A percentile compares a stretch with the other conserved stretches of the same genome.
phyloP scores from a whole-genome alignment of 2,329 filamentous ascomycete genomes.

The Arachnomyces sp. region DNA sequence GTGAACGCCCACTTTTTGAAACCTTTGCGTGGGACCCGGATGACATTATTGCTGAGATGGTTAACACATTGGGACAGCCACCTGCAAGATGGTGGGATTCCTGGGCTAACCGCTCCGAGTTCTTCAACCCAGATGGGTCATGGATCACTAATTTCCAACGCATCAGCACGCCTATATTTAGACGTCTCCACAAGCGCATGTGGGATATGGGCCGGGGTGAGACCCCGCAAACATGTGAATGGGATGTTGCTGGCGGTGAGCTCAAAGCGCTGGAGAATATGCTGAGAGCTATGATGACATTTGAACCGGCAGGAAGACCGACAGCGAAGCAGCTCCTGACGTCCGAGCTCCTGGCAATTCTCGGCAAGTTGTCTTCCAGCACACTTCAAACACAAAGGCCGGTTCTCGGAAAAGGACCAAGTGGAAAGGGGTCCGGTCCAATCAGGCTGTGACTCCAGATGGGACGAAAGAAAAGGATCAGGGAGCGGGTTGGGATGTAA shows the following conservation, averaged over 20 bases:
- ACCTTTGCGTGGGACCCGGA: conserved; percentile 16
- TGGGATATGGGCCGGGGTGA: conserved; percentile 18
- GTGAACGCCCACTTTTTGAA: conserved; percentile 18
- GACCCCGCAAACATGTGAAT: conserved; percentile 16
- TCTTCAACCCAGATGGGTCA: conserved; percentile 16
- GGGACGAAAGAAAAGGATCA: too few relatives aligned
- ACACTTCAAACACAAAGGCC: too few relatives aligned
- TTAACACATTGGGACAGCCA: conserved; percentile 15
- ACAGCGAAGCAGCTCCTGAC: conserved; percentile 13
- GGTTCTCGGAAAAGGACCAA: too few relatives aligned
- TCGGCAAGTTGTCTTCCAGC: too few relatives aligned
- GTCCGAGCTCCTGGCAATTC: conserved; percentile 15
- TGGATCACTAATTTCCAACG: conserved; percentile 14
- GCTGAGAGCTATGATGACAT: conserved; percentile 16
- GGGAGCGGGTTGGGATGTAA: too few relatives aligned
- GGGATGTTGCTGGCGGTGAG: conserved; percentile 18
- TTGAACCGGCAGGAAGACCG: conserved; percentile 15
- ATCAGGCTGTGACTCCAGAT: too few relatives aligned
- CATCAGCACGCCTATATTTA: conserved; percentile 11
- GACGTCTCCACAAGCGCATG: conserved; percentile 12
- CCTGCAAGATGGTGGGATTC: conserved; percentile 14
- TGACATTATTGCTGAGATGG: conserved; percentile 16
- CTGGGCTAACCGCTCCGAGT: conserved; percentile 14
- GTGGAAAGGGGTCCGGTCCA: too few relatives aligned
- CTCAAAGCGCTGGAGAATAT: conserved; percentile 15